A percentile compares a stretch with the other conserved stretches of the same genome.
phyloP scores from a whole-genome alignment of 495 filamentous ascomycete genomes.

The Penicillium nucicola region DNA sequence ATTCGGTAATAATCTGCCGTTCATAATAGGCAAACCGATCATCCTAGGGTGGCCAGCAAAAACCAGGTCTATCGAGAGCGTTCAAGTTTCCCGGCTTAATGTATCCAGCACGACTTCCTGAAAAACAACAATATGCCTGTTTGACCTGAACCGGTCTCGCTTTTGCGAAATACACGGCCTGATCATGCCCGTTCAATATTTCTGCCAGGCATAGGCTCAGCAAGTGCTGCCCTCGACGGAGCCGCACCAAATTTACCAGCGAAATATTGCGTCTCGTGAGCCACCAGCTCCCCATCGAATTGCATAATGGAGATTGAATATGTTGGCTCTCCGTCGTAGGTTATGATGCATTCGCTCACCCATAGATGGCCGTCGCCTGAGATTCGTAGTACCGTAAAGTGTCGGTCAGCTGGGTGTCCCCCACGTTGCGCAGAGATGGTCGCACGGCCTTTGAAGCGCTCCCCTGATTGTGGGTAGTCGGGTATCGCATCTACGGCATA shows the following conservation, averaged over 20 bases:
- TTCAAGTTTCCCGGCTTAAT: too few species aligned
- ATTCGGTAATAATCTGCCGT: too few species aligned
- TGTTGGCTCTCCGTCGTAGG: constrained; percentile 6
- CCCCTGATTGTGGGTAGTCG: constrained; percentile 7
- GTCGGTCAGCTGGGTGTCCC: constrained; percentile 5
- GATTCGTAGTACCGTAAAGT: neutral
- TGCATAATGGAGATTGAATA: constrained; percentile 6
- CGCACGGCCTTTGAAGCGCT: constrained; percentile 4
- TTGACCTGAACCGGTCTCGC: too few species aligned
- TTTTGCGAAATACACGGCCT: too few species aligned
- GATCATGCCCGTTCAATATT: constrained; percentile 5
- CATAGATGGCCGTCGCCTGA: constrained; percentile 2
- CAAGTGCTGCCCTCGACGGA: constrained; percentile 4
- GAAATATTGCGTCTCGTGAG: constrained; percentile 5
- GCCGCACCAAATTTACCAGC: constrained; percentile 2
- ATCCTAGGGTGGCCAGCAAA: too few species aligned
- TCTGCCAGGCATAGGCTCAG: constrained; percentile 5
- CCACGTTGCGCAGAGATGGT: constrained; percentile 5
- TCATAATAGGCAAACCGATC: too few species aligned
- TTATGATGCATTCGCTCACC: constrained; percentile 9
- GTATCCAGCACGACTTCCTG: too few species aligned
- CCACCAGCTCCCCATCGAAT: constrained; percentile 2
- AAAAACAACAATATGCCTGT: too few species aligned
- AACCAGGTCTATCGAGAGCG: too few species aligned
- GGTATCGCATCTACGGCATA: constrained; percentile 2